Conservation (phyloP, 805 yeast genomes). For the Candida peoriensis region DNA sequence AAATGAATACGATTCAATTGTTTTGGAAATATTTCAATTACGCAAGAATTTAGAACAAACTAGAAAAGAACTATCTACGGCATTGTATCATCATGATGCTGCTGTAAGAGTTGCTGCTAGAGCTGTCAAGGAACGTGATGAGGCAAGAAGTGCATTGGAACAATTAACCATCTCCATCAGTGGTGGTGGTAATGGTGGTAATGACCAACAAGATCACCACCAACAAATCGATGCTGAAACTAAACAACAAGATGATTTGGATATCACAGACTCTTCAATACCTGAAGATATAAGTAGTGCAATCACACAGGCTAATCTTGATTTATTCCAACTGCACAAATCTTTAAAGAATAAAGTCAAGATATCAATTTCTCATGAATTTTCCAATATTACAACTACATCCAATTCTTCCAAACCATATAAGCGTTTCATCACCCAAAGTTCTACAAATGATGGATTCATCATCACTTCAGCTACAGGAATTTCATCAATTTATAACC, state of each 20-base stretch:
- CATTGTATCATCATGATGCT: slow-evolving; percentile 84
- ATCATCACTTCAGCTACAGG: slow-evolving; percentile 17
- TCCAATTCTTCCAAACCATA: slow-evolving; percentile 12
- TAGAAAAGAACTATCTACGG: slow-evolving; percentile 67
- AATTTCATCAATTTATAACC: slow-evolving; percentile 9
- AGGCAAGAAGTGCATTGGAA: slow-evolving; percentile 60
- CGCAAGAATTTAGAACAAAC: slow-evolving; percentile 65
- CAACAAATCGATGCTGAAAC: background rate
- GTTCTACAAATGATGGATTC: slow-evolving; percentile 4
- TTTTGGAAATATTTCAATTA: slow-evolving; percentile 72
- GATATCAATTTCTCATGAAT: slow-evolving; percentile 8
- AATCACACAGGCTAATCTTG: slow-evolving; percentile 12
- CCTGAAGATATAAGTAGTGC: slow-evolving; percentile 7
- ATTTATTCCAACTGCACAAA: slow-evolving; percentile 18
- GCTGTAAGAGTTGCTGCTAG: slow-evolving; percentile 81
- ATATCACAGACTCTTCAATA: slow-evolving; percentile 3
- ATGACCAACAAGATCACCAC: slow-evolving; percentile 1
- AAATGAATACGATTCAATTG: slow-evolving; percentile 85
- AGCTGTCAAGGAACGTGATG: slow-evolving; percentile 71
- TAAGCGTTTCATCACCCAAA: slow-evolving; percentile 8
- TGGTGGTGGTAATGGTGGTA: slow-evolving; percentile 11
- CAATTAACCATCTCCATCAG: slow-evolving; percentile 43
- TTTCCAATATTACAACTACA: slow-evolving; percentile 4
- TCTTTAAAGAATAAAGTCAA: slow-evolving; percentile 19
- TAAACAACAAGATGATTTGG: slow-evolving; percentile 1